Percentiles rank a stretch among this genome's conserved stretches.
Conservation (phyloP, 176 grass and related monocot genomes). For the Aegilops sharonensis region DNA sequence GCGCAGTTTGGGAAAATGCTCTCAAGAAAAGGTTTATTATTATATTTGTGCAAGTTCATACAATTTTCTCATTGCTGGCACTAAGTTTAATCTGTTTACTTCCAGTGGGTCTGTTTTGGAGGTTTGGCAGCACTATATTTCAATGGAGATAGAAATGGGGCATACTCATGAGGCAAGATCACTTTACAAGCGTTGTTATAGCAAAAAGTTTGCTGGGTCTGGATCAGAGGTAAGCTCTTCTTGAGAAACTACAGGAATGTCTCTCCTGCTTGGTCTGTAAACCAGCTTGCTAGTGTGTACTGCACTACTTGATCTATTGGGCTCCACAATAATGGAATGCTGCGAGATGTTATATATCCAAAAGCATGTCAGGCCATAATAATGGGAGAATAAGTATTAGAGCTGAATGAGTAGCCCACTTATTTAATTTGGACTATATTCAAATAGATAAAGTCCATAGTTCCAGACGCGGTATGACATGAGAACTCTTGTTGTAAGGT, state of each 20-base stretch:
- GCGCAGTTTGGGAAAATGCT: constrained; percentile 84
- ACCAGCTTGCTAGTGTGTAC: not conserved
- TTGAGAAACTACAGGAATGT: not conserved
- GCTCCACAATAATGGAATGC: not conserved
- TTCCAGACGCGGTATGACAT: not conserved
- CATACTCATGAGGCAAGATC: constrained; percentile 75
- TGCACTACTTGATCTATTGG: not conserved
- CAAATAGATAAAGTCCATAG: not conserved
- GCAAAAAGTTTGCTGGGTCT: constrained; percentile 73
- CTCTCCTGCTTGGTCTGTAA: not conserved
- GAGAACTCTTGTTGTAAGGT: not conserved
- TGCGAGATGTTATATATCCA: not conserved
- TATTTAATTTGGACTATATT: not conserved
- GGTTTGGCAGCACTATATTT: constrained; percentile 77
- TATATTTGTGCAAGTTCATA: constrained; percentile 15
- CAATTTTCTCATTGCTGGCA: not conserved
- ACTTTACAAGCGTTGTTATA: constrained; percentile 94
- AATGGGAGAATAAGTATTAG: not conserved
- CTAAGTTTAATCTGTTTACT: constrained; percentile 39
- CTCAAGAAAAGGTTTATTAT: constrained; percentile 72
- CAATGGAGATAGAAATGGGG: constrained; percentile 74
- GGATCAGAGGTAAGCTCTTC: constrained; percentile 82
- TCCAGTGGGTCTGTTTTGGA: constrained; percentile 78
- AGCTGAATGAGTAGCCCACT: not conserved
- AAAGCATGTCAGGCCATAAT: constrained; percentile 3